A percentile compares a stretch with the other conserved stretches of the same genome.
Conservation (phyloP, 306 rosid species). For the Carpinus fangiana region DNA sequence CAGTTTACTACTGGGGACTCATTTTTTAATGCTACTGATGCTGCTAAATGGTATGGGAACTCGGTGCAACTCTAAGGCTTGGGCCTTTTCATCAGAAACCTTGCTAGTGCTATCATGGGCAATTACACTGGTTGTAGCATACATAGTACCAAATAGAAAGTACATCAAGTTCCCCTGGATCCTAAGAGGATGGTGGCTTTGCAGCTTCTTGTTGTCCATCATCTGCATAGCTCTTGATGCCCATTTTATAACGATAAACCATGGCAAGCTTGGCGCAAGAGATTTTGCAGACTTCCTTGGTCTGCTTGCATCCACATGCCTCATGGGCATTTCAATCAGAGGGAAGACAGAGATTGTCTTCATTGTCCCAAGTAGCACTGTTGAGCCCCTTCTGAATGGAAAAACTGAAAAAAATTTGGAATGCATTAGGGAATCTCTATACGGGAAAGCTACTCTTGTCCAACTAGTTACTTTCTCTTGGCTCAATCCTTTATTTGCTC, state of each 20-base stretch:
- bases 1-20: slow-evolving; percentile 42
- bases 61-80: slow-evolving; percentile 42
- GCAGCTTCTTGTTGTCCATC: slow-evolving; percentile 52
- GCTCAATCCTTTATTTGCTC: slow-evolving; percentile 81
- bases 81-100: slow-evolving; percentile 55
- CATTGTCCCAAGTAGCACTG: slow-evolving; percentile 32
- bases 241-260: slow-evolving; percentile 32
- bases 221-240: slow-evolving; percentile 39
- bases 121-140: slow-evolving; percentile 39
- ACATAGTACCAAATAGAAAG: slow-evolving; percentile 32
- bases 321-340: slow-evolving; percentile 53
- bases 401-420: slow-evolving; percentile 37
- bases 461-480: slow-evolving; percentile 84
- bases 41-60: slow-evolving; percentile 48
- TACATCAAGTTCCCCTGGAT: slow-evolving; percentile 62
- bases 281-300: slow-evolving; percentile 61
- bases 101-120: slow-evolving; percentile 55
- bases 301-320: slow-evolving; percentile 54
- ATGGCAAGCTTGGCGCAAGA: slow-evolving; percentile 32
- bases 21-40: slow-evolving; percentile 37
- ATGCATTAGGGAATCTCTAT: slow-evolving; percentile 47
- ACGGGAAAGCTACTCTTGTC: slow-evolving; percentile 62
- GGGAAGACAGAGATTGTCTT: slow-evolving; percentile 61
- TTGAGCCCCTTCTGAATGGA: slow-evolving; percentile 65
- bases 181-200: slow-evolving; percentile 84